Evolutionary conservation across 2,329 filamentous ascomycete genomes (phyloP), one percentile per base, ranked within the genome.

Genomic region (Colletotrichum gloeosporioides): DNA sequence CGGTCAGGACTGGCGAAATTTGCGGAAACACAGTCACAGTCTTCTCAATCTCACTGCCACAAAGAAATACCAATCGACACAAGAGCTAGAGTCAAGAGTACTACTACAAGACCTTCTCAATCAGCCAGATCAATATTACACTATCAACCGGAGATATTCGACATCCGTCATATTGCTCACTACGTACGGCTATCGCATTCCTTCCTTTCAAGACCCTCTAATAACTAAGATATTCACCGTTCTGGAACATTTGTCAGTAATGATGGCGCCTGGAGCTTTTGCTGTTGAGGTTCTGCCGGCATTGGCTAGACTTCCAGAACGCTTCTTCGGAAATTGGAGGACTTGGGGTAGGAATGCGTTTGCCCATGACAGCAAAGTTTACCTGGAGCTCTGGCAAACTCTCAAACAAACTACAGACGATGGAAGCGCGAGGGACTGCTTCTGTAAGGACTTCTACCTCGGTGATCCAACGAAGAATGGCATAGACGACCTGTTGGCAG

Each of bases 31-130:
- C 22, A 85, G 84, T 72, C 83, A 85, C 69, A 83, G 86, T 72
- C 79, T 88, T 13, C 88, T 88, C 86, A 79, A 82, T 3, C 80
- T 88, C 7, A 84, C 88, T 77, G 78, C 80, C n/a, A 88, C 88
- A 72, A 87, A 87, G 3, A 81, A 83, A 16, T 44, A 44, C 4
- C 39, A n/a, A 10, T 44, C 18, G 18, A 44, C 16, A n/a, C 39
- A 44, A 44, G 39, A 44, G 39, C 39, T 44, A 18, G 39, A 44
- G 8, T 44, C 39, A 18, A 44, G 39, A 9, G 4, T 44, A 44
- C 39, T 44, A 18, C 39, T 44, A 4, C 39, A n/a, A 18, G 39
- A 44, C 18, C 39, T 44, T 6, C 39, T 44, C 39, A 16, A 44
- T 10, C 18, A 44, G 39, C 39, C 39, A n/a, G 39, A 44, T 44